These are phyloP conservation scores for Citrus hindsii DNA, from an alignment of 345 rosid species.

Conservation along the genomic window DNA sequence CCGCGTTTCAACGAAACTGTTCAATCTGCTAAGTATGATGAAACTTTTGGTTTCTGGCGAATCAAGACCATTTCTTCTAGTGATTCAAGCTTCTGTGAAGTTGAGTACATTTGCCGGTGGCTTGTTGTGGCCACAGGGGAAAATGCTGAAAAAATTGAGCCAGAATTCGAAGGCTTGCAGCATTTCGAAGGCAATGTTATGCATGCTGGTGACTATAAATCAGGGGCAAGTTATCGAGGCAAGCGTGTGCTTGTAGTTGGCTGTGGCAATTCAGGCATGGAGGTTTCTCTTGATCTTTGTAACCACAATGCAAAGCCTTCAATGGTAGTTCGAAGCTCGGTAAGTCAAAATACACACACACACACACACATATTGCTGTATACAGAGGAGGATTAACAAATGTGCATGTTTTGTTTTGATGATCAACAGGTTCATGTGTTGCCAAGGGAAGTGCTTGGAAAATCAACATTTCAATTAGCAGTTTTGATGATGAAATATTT, in stretches of 20 bases:
- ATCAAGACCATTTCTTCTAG: slow-evolving; percentile 49
- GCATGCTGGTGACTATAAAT: slow-evolving; percentile 79
- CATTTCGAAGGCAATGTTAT: slow-evolving; percentile 56
- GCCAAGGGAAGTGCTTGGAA: slow-evolving; percentile 79
- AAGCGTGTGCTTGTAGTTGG: slow-evolving; percentile 75
- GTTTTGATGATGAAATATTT: slow-evolving; percentile 54
- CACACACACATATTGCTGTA: background rate
- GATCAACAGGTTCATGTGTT: slow-evolving; percentile 71
- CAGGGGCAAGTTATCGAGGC: slow-evolving; percentile 55
- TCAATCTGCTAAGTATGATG: slow-evolving; percentile 66
- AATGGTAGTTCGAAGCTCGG: slow-evolving; percentile 83
- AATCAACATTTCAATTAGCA: slow-evolving; percentile 66
- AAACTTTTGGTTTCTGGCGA: slow-evolving; percentile 65
- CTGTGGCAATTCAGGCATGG: slow-evolving; percentile 96
- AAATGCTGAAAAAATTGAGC: slow-evolving; percentile 78
- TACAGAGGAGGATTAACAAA: background rate
- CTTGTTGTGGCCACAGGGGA: slow-evolving; percentile 90
- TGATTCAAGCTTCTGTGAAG: slow-evolving; percentile 33
- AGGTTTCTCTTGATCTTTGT: slow-evolving; percentile 77
- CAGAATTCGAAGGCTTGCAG: slow-evolving; percentile 65
- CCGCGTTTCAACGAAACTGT: slow-evolving; percentile 72
- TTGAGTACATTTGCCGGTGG: slow-evolving; percentile 77
- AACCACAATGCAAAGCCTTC: slow-evolving; percentile 68
- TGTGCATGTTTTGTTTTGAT: background rate
- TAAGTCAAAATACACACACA: slow-evolving; percentile 29